Evolutionary conservation across 2,329 filamentous ascomycete genomes (phyloP).

Genomic region (Leptosphaerulina australis): DNA sequence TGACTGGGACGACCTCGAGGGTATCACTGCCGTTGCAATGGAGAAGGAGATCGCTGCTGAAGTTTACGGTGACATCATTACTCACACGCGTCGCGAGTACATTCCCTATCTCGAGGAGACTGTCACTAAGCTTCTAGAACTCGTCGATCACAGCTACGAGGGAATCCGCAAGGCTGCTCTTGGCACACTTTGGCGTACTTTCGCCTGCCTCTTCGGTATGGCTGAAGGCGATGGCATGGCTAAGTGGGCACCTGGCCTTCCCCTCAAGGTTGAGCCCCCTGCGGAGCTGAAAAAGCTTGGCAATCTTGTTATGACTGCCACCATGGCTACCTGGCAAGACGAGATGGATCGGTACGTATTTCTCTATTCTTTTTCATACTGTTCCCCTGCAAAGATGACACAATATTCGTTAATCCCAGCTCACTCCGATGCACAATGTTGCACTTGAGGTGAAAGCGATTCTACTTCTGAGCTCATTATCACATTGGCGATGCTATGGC

Average conservation of each 20-base stretch:
- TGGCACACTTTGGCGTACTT: constrained; percentile 89
- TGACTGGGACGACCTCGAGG: constrained; percentile 81
- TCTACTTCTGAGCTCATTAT: constrained; percentile 61
- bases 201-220: constrained; percentile 86
- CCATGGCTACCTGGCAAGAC: constrained; percentile 83
- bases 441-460: constrained; percentile 90
- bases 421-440: constrained; percentile 91
- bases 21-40: constrained; percentile 85
- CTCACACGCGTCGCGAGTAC: constrained; percentile 79
- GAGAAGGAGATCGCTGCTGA: constrained; percentile 98
- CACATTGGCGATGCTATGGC: constrained; percentile 20
- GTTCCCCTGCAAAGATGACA: constrained; percentile 68
- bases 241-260: constrained; percentile 90
- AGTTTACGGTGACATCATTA: constrained; percentile 90
- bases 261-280: constrained; percentile 78
- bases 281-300: constrained; percentile 83
- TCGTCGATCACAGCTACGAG: constrained; percentile 89
- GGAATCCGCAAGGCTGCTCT: constrained; percentile 92
- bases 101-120: constrained; percentile 89
- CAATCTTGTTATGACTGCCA: constrained; percentile 82
- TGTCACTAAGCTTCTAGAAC: constrained; percentile 77
- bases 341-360: constrained; percentile 88
- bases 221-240: constrained; percentile 77
- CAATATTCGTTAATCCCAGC: constrained; percentile 94
- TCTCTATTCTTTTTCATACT: constrained; percentile 7